phyloP scores from a whole-genome alignment of 2,329 filamentous ascomycete species.

The Escovopsis sp. region DNA sequence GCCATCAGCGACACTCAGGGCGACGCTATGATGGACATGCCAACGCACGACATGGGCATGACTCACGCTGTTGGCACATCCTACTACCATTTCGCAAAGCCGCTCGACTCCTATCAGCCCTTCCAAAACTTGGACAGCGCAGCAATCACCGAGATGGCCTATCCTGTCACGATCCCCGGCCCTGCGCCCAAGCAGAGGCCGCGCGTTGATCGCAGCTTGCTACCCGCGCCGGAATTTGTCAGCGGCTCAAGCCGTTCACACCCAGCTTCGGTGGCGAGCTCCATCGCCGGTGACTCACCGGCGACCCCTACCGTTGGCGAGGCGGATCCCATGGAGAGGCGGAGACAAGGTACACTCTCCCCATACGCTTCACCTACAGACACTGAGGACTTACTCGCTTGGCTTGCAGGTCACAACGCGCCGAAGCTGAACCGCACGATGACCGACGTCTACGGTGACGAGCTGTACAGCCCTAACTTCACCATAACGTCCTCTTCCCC shows the following conservation, averaged over 20 bases:
- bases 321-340: constrained; percentile 30
- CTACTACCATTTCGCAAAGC: constrained; percentile 33
- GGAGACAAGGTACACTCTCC: constrained; percentile 32
- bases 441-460: constrained; percentile 72
- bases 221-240: constrained; percentile 30
- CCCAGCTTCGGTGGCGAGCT: constrained; percentile 42
- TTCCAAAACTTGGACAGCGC: constrained; percentile 23
- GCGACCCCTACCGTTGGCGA: constrained; percentile 39
- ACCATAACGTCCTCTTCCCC: constrained; percentile 41
- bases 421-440: constrained; percentile 77
- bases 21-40: constrained; percentile 31
- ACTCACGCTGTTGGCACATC: constrained; percentile 15
- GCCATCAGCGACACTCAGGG: constrained; percentile 33
- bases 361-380: background rate
- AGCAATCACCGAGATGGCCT: constrained; percentile 23
- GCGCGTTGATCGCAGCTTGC: constrained; percentile 25
- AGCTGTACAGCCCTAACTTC: constrained; percentile 63
- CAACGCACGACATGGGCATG: constrained; percentile 12
- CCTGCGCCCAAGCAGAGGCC: constrained; percentile 16
- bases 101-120: constrained; percentile 26
- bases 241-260: constrained; percentile 28
- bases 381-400: constrained; percentile 27
- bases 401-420: constrained; percentile 30
- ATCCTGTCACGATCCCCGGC: constrained; percentile 23
- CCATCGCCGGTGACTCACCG: constrained; percentile 41